Evolutionary conservation across 345 rosid genomes (phyloP).

Genomic region (Rhodomyrtus tomentosa): DNA sequence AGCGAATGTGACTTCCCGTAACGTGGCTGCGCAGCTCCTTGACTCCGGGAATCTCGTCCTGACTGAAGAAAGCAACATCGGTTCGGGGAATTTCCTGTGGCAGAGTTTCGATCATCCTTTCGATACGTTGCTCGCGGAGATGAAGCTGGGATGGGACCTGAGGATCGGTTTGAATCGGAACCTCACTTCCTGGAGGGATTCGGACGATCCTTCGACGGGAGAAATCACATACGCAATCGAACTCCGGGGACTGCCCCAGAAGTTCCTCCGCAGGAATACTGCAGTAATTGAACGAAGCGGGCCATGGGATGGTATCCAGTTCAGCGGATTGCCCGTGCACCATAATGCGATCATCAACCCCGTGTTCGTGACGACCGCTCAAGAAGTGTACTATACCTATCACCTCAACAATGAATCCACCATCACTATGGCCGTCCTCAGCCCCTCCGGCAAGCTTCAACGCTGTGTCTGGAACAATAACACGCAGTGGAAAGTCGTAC

Average conservation of each 20-base stretch:
- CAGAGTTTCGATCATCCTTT: background rate
- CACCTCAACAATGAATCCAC: background rate
- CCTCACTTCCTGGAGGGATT: constrained; percentile 28
- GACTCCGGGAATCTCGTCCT: constrained; percentile 14
- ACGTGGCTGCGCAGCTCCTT: constrained; percentile 4
- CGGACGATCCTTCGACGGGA: constrained; percentile 24
- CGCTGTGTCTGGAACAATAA: background rate
- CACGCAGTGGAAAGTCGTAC: background rate
- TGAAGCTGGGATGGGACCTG: constrained; percentile 3
- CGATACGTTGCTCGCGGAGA: constrained; percentile 9
- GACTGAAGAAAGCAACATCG: background rate
- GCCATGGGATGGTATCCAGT: constrained; percentile 20
- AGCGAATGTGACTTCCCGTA: background rate
- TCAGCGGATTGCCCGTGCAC: background rate
- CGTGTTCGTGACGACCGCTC: background rate
- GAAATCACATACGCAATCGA: constrained; percentile 2
- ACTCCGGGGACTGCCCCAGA: constrained; percentile 17
- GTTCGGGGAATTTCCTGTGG: background rate
- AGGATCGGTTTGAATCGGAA: background rate
- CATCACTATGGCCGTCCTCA: background rate
- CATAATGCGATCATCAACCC: background rate
- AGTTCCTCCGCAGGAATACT: constrained; percentile 1
- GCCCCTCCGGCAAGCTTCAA: background rate
- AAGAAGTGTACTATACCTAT: background rate
- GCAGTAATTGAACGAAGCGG: constrained; percentile 7